These are phyloP conservation scores for Suzukiozyma palmioleophila DNA, from an alignment of 1,139 yeast genomes.

Conservation along the genomic window DNA sequence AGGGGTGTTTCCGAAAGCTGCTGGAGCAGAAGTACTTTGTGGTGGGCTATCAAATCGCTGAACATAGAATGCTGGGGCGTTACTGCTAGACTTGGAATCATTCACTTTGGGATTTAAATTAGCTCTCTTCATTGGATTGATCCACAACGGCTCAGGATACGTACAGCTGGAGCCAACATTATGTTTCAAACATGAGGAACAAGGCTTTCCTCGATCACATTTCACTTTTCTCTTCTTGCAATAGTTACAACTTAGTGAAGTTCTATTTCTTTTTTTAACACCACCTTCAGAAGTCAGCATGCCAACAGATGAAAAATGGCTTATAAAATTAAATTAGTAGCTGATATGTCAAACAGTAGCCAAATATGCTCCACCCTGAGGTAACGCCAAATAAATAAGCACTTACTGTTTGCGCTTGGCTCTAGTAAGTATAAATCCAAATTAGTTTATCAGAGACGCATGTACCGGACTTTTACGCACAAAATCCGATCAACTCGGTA, in stretches of 20 bases:
- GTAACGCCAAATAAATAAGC: too few relatives aligned
- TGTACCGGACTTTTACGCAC: too few relatives aligned
- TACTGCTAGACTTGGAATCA: neutral
- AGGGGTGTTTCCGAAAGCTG: neutral
- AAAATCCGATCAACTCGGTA: too few relatives aligned
- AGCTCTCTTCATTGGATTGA: slow-evolving; percentile 6
- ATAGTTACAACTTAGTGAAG: slow-evolving; percentile 32
- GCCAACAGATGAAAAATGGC: too few relatives aligned
- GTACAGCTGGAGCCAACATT: slow-evolving; percentile 24
- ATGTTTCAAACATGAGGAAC: slow-evolving; percentile 27
- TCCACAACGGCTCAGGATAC: slow-evolving; percentile 23
- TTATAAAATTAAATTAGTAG: too few relatives aligned
- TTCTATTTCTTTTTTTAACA: slow-evolving; percentile 21
- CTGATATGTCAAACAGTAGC: too few relatives aligned
- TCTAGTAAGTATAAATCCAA: too few relatives aligned
- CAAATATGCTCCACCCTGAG: too few relatives aligned
- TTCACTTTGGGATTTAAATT: neutral
- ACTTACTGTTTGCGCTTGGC: too few relatives aligned
- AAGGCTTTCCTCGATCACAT: slow-evolving; percentile 28
- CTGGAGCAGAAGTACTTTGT: slow-evolving; percentile 1
- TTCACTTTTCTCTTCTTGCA: slow-evolving; percentile 41
- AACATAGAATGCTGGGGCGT: slow-evolving; percentile 13
- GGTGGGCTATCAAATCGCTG: slow-evolving; percentile 6
- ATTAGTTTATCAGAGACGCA: too few relatives aligned
- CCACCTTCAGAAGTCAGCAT: too few relatives aligned